phyloP scores from a whole-genome alignment of 768 basidiomycete genomes.

The Xerocomus spinulosus region DNA sequence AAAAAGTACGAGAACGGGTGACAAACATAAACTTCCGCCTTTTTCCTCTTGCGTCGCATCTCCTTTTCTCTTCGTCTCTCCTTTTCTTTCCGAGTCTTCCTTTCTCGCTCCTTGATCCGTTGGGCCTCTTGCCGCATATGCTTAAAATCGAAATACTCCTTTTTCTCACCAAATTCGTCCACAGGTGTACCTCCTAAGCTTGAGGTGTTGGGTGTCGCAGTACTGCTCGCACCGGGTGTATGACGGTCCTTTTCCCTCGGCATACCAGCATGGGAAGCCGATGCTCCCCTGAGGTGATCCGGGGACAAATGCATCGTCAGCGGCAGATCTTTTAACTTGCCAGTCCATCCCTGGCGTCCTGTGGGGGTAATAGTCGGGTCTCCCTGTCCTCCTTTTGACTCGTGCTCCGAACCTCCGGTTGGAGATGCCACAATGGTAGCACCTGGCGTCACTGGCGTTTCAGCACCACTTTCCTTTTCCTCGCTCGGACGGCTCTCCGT shows the following conservation, averaged over 20 bases:
- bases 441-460: conserved; percentile 14
- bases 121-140: conserved; percentile 25
- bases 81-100: conserved; percentile 36
- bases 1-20: not conserved
- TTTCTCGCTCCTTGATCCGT: conserved; percentile 18
- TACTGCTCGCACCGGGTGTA: conserved; percentile 16
- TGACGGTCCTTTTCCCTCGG: conserved; percentile 4
- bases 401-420: conserved; percentile 5
- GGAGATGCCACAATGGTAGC: conserved; percentile 16
- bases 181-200: conserved; percentile 19
- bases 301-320: conserved; percentile 18
- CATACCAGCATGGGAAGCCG: conserved; percentile 9
- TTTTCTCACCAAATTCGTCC: conserved; percentile 19
- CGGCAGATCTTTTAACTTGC: conserved; percentile 39
- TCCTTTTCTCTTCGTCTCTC: conserved; percentile 30
- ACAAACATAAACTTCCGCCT: conserved; percentile 73
- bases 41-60: conserved; percentile 54
- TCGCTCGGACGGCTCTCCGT: not conserved
- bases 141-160: conserved; percentile 31
- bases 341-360: conserved; percentile 31
- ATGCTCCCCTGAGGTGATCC: conserved; percentile 10
- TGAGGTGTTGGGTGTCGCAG: conserved; percentile 11
- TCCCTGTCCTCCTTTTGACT: not conserved
- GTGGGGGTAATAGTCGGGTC: conserved; percentile 3
- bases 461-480: conserved; percentile 8